Base-by-base conservation (phyloP, 2,329 filamentous ascomycete genomes). In the Septoria petroselini region DNA sequence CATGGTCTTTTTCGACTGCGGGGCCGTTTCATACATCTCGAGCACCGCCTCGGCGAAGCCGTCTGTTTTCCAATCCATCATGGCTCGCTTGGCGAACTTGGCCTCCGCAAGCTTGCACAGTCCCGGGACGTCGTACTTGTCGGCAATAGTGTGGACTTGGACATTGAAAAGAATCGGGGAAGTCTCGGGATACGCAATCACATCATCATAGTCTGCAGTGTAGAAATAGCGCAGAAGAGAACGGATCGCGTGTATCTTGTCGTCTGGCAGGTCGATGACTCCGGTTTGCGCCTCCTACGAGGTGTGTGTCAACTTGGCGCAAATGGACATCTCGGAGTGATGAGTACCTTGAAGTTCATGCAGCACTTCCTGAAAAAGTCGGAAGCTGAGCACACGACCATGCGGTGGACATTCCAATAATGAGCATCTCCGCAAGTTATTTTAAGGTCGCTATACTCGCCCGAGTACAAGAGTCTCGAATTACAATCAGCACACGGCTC, bases 301-400 rank as follows among this genome's bases (percentile, higher is more conserved):
- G 8, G 25, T 11, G 7, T 11, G 8, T 12, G 9, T 30, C 4
- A 29, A 12, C 11, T 15, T 3, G 14, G 25, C 9, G 12, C n/a
- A 14, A 30, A 7, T 9, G 8, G 21, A 3, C 8, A 6, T 3
- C 25, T 5, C 4, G 1, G 1, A 6, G 23, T 3, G 8, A 9
- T 3, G 17, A 39, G 9, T 18, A 50, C 57, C 50, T 58, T 59
- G 51, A 57, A 63, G 7, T 41, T 19, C 4, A 47, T 52, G 15
- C 52, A 45, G 31, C 59, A 63, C 0, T 61, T 55, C 4, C 47
- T 46, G 33, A 65, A 61, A 48, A 55, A 64, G 0, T 52, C 50
- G 2, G 58, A 64, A 6, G 54, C 54, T 3, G 47, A 9, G 18
- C 61, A 65, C 4, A 65, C 31, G 19, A 63, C 53, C 1, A 35